A percentile compares a stretch with the other conserved stretches of the same genome.
Evolutionary conservation across 2,329 filamentous ascomycete species (phyloP).

Genomic region (Exophiala lecanii-corni): DNA sequence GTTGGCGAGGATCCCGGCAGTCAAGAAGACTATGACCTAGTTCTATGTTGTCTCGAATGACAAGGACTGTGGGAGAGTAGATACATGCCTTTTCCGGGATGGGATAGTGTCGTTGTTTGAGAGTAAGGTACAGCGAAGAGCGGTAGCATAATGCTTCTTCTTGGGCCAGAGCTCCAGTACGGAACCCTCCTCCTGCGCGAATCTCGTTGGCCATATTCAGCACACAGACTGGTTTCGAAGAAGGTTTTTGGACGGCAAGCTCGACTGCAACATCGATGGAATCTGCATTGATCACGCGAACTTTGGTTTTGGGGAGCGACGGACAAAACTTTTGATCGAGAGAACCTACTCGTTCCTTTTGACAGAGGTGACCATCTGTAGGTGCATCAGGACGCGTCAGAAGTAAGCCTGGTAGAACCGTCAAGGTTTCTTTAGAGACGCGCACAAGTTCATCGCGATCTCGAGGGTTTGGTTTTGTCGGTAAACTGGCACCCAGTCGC

Average conservation of each 20-base stretch:
- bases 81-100: slow-evolving; percentile 48
- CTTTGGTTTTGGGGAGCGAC: slow-evolving; percentile 29
- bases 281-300: slow-evolving; percentile 55
- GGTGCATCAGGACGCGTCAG: slow-evolving; percentile 39
- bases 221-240: slow-evolving; percentile 48
- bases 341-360: slow-evolving; percentile 33
- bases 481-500: slow-evolving; percentile 1
- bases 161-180: slow-evolving; percentile 58
- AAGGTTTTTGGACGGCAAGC: slow-evolving; percentile 30
- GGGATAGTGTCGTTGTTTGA: slow-evolving; percentile 50
- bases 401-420: slow-evolving; percentile 46
- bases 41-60: slow-evolving; percentile 51
- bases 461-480: slow-evolving; percentile 3
- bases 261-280: slow-evolving; percentile 53
- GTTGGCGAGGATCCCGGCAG: slow-evolving; percentile 29
- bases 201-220: slow-evolving; percentile 62
- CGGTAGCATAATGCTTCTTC: slow-evolving; percentile 67
- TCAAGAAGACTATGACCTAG: slow-evolving; percentile 47
- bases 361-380: slow-evolving; percentile 37
- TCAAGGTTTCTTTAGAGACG: slow-evolving; percentile 46
- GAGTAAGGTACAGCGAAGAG: slow-evolving; percentile 40
- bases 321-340: slow-evolving; percentile 45
- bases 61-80: slow-evolving; percentile 57
- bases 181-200: slow-evolving; percentile 60
- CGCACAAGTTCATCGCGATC: slow-evolving; percentile 32